These are phyloP conservation scores for Starmerella kuoi DNA, from an alignment of 805 yeast species.

Conservation along the genomic window DNA sequence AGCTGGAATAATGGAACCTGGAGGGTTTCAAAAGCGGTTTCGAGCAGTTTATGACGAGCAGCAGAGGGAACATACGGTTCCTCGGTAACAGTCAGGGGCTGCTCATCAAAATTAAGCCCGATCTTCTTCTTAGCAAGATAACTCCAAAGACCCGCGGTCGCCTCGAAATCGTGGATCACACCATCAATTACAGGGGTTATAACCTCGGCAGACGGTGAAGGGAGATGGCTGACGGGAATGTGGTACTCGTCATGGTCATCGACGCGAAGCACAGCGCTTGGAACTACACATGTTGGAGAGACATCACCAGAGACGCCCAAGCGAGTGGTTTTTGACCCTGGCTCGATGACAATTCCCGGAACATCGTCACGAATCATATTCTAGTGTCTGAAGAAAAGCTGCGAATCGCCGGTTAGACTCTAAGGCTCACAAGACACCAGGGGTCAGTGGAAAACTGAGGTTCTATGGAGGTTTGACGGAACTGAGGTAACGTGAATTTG, in stretches of 20 bases:
- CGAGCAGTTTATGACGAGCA: constrained; percentile 58
- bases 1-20: constrained; percentile 71
- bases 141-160: constrained; percentile 60
- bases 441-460: too few species aligned
- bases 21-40: constrained; percentile 54
- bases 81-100: constrained; percentile 74
- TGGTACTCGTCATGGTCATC: constrained; percentile 19
- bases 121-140: constrained; percentile 42
- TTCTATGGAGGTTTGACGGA: too few species aligned
- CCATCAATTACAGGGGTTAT: constrained; percentile 24
- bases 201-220: constrained; percentile 19
- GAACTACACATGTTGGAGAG: constrained; percentile 59
- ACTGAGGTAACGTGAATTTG: too few species aligned
- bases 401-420: too few species aligned
- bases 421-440: too few species aligned
- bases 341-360: constrained; percentile 78
- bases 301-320: constrained; percentile 90
- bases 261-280: constrained; percentile 37
- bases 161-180: constrained; percentile 60
- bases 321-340: constrained; percentile 72
- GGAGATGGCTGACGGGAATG: constrained; percentile 12
- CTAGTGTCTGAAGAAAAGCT: not conserved
- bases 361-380: constrained; percentile 49
- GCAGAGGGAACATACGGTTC: constrained; percentile 69
- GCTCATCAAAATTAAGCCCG: constrained; percentile 47